Evolutionary conservation across 768 basidiomycete species (phyloP).

Genomic region (Tulasnella sp.): DNA sequence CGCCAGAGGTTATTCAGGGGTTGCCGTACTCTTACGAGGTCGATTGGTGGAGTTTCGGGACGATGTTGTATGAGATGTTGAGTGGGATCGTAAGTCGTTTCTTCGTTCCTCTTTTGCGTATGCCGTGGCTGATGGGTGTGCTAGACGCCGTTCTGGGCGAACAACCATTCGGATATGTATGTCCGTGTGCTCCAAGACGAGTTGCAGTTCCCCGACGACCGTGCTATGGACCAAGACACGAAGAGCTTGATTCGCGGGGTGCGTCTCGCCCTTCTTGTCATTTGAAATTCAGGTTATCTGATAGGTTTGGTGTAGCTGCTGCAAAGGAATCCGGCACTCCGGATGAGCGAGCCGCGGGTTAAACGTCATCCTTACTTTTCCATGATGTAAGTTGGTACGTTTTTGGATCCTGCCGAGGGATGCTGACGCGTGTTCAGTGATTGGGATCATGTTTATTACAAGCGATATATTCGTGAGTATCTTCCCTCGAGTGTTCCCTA

Average conservation of each 20-base stretch:
- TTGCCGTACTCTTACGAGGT: slow-evolving; percentile 84
- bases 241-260: slow-evolving; percentile 92
- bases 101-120: slow-evolving; percentile 8
- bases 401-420: slow-evolving; percentile 17
- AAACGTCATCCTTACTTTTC: slow-evolving; percentile 92
- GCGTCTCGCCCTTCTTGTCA: slow-evolving; percentile 25
- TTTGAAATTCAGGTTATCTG: not conserved
- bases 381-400: slow-evolving; percentile 54
- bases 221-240: slow-evolving; percentile 88
- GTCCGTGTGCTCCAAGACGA: slow-evolving; percentile 84
- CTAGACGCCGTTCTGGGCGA: slow-evolving; percentile 86
- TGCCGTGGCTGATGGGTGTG: slow-evolving; percentile 16
- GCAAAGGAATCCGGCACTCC: slow-evolving; percentile 80
- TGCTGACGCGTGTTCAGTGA: slow-evolving; percentile 41
- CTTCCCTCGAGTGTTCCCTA: slow-evolving; percentile 19
- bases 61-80: slow-evolving; percentile 96
- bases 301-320: slow-evolving; percentile 46
- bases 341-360: slow-evolving; percentile 87
- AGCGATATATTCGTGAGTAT: slow-evolving; percentile 81
- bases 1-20: slow-evolving; percentile 93
- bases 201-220: slow-evolving; percentile 76
- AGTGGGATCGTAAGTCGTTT: slow-evolving; percentile 70
- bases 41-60: slow-evolving; percentile 98
- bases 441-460: slow-evolving; percentile 89
- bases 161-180: slow-evolving; percentile 93